phyloP scores from a whole-genome alignment of 805 yeast genomes.

The Metschnikowia rubicola region DNA sequence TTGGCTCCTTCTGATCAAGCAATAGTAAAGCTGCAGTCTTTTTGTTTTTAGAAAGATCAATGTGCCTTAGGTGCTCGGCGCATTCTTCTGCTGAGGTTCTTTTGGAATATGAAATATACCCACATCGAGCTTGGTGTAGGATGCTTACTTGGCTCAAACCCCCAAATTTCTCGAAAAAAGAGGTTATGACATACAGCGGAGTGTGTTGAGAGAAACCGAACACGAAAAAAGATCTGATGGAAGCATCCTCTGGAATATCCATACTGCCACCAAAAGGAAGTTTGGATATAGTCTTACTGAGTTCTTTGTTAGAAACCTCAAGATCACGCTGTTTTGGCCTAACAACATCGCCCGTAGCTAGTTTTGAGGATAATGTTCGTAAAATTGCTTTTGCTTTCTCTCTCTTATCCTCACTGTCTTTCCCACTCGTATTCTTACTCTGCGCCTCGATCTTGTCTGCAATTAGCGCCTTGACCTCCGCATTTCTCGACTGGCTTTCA shows the following conservation, averaged over 20 bases:
- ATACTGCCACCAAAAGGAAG: conserved; percentile 71
- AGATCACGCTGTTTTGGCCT: conserved; percentile 22
- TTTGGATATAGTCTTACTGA: conserved; percentile 44
- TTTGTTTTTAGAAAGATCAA: conserved; percentile 26
- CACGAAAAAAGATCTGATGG: conserved; percentile 60
- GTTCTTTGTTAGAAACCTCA: conserved; percentile 39
- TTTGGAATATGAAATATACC: conserved; percentile 53
- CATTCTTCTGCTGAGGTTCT: conserved; percentile 50
- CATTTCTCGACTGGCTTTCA: conserved; percentile 23
- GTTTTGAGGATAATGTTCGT: conserved; percentile 40
- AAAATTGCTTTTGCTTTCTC: conserved; percentile 50
- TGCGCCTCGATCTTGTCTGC: conserved; percentile 50
- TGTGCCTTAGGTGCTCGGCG: conserved; percentile 21
- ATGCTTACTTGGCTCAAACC: conserved; percentile 46
- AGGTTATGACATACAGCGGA: conserved; percentile 60
- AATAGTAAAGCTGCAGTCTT: conserved; percentile 33
- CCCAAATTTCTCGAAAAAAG: conserved; percentile 46
- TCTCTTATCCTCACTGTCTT: conserved; percentile 12
- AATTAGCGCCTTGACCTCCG: conserved; percentile 37
- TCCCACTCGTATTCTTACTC: conserved; percentile 30
- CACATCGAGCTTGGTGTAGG: conserved; percentile 60
- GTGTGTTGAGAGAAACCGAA: conserved; percentile 69
- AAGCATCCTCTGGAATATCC: conserved; percentile 29
- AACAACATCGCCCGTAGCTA: conserved; percentile 12
- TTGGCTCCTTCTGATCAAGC: conserved; percentile 36